These are phyloP conservation scores for Aspergillus wentii DNA, from an alignment of 495 filamentous ascomycete genomes.

Conservation along the genomic window DNA sequence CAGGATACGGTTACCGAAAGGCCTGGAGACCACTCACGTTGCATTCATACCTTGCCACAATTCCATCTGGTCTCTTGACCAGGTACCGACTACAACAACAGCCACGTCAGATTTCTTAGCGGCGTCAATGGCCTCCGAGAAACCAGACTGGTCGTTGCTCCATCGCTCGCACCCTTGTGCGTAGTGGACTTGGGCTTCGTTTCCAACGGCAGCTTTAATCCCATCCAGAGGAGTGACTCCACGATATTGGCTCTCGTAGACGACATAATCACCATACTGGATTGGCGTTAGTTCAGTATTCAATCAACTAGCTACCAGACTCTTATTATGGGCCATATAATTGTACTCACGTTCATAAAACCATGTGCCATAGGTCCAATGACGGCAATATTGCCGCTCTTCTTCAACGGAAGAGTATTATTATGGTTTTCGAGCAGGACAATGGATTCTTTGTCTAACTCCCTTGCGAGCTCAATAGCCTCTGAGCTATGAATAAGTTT, in stretches of 20 bases:
- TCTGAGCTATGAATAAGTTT: conserved; percentile 55
- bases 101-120: conserved; percentile 64
- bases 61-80: conserved; percentile 65
- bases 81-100: conserved; percentile 67
- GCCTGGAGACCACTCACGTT: conserved; percentile 32
- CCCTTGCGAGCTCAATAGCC: conserved; percentile 49
- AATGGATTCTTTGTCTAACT: conserved; percentile 63
- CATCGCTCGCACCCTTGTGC: conserved; percentile 69
- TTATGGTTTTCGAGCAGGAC: conserved; percentile 65
- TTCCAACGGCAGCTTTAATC: conserved; percentile 54
- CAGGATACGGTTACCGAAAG: too few relatives aligned
- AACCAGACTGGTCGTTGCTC: conserved; percentile 60
- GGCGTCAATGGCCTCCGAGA: conserved; percentile 55
- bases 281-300: background rate
- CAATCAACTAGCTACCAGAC: too few relatives aligned
- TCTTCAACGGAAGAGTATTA: conserved; percentile 54
- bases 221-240: conserved; percentile 64
- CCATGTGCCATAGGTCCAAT: conserved; percentile 71
- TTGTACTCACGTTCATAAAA: conserved; percentile 63
- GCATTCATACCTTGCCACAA: conserved; percentile 66
- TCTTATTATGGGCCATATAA: too few relatives aligned
- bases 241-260: conserved; percentile 52
- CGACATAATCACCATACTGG: conserved; percentile 65
- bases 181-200: conserved; percentile 50
- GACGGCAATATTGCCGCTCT: conserved; percentile 59